Base-by-base conservation (phyloP, 2,329 filamentous ascomycete species). In the Stachybotrys chartarum region DNA sequence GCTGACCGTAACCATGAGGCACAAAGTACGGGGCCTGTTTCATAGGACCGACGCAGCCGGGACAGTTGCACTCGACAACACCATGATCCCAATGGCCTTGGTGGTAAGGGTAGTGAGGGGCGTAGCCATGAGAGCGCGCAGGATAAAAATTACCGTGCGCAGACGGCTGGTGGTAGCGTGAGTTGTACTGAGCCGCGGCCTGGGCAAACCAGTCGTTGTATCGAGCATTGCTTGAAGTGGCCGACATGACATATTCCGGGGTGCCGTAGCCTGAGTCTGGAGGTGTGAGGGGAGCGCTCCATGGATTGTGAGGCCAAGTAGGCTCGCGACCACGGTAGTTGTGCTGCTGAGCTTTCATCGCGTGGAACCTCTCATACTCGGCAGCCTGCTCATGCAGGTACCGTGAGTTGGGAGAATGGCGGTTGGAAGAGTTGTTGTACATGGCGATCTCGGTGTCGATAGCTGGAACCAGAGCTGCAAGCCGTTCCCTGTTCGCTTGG, bases 201-300 rank as follows among this genome's bases (percentile, higher is more conserved):
- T 77, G 73, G 8, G 72, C 70, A 57, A 84, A 82, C 79, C 79
- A 84, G 48, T 84, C 81, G 30, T 80, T 78, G 67, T 84, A 84
- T 42, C 75, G 78, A 24, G 76, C 71, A 55, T 82, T 83, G 59
- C 75, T 74, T 1, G 80, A 78, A 0, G 80, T 74, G 5, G 81
- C 78, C 47, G 81, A 83, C 66, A 78, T 76, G 51, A 75, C 70
- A 59, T 83, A 82, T 61, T 84, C 81, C 5, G 82, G 82, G 0
- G 81, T 85, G 48, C 81, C 80, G 55, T 84, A 84, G 6, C 82
- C 82, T 18, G 82, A 84, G 59, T 84, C 82, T 1, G 82, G 82
- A 2, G 82, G 82, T 0, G 82, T 84, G 55, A 84, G 68, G 7
- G 80, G 80, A 51, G 76, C 75, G 12, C 68, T 70, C 75, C 75